These are phyloP conservation scores for Tulasnella calospora DNA, from an alignment of 768 basidiomycete genomes.

Conservation along the genomic window DNA sequence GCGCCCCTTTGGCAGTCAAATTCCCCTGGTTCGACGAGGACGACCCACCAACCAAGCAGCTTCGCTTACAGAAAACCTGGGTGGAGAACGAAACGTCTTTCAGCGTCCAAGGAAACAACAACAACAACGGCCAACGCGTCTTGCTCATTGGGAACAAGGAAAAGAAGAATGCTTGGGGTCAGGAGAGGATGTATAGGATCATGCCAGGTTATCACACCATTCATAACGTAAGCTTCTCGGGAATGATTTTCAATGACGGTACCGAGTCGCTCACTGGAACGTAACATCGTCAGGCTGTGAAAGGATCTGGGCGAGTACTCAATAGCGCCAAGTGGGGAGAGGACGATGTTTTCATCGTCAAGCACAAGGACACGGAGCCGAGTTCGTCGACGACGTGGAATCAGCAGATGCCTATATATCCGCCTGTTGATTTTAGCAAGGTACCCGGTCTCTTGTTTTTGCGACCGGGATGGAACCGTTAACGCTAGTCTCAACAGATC, in stretches of 20 bases:
- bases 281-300: background rate
- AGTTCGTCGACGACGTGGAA: conserved; percentile 5
- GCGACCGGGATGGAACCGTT: background rate
- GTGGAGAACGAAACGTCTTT: background rate
- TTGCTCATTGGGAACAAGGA: background rate
- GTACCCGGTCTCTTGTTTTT: background rate
- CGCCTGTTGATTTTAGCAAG: conserved; percentile 14
- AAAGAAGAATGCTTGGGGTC: background rate
- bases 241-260: background rate
- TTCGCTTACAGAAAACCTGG: conserved; percentile 1
- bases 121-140: background rate
- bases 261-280: background rate
- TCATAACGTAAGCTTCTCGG: background rate
- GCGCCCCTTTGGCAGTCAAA: background rate
- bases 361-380: background rate
- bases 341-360: background rate
- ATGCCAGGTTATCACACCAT: conserved; percentile 11
- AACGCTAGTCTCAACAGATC: background rate
- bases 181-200: background rate
- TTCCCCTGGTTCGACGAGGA: conserved; percentile 14
- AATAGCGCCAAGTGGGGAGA: conserved; percentile 9
- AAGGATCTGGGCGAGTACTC: background rate
- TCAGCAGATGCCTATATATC: background rate
- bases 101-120: background rate
- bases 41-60: background rate